Percentiles rank a stretch among this genome's conserved stretches.
These are phyloP conservation scores for Pseudocercospora fijiensis DNA, from an alignment of 2,329 filamentous ascomycete species.

Conservation along the genomic window DNA sequence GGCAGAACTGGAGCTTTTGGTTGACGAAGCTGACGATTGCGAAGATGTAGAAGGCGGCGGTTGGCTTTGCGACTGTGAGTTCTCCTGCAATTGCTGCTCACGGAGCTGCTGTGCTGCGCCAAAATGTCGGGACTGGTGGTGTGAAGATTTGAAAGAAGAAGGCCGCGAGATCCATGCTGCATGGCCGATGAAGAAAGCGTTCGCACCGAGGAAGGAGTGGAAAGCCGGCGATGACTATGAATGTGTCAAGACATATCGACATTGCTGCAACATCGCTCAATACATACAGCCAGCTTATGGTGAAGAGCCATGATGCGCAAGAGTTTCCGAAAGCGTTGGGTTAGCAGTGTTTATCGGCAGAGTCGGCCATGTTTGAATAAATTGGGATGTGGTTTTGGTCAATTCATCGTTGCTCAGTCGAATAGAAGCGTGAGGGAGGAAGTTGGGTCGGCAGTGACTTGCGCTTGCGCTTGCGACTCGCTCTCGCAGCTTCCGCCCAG, in stretches of 20 bases:
- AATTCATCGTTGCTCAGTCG: background rate
- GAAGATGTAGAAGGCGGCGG: slow-evolving; percentile 1
- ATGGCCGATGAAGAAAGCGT: slow-evolving; percentile 36
- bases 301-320: slow-evolving; percentile 27
- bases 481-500: background rate
- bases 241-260: slow-evolving; percentile 16
- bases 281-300: slow-evolving; percentile 33
- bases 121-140: slow-evolving; percentile 24
- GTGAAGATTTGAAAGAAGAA: slow-evolving; percentile 25
- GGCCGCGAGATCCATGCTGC: slow-evolving; percentile 37
- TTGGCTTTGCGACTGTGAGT: slow-evolving; percentile 11
- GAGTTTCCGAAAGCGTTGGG: slow-evolving; percentile 10
- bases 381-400: background rate
- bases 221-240: slow-evolving; percentile 31
- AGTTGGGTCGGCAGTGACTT: too few species aligned
- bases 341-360: slow-evolving; percentile 3
- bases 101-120: slow-evolving; percentile 23
- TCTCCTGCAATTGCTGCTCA: slow-evolving; percentile 21
- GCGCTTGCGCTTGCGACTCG: too few species aligned
- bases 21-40: slow-evolving; percentile 12
- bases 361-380: background rate
- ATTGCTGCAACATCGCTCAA: background rate
- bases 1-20: slow-evolving; percentile 11
- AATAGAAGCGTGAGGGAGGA: background rate
- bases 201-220: slow-evolving; percentile 37